Percentiles rank a stretch among this genome's conserved stretches.
These are phyloP conservation scores for Candida ovalis DNA, from an alignment of 805 yeast species.

Conservation along the genomic window DNA sequence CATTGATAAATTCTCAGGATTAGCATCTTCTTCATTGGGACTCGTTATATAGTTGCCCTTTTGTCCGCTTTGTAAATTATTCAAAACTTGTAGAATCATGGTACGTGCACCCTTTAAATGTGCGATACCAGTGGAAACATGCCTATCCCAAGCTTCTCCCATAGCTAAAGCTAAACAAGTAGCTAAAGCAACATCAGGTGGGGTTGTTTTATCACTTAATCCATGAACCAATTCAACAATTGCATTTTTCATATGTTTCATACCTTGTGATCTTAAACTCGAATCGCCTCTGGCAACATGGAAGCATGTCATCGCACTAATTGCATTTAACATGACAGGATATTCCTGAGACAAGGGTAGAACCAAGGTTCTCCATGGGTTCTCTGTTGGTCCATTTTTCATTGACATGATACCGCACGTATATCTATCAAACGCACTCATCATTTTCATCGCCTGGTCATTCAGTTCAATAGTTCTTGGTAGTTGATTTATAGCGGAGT, in stretches of 20 bases:
- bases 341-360: conserved; percentile 54
- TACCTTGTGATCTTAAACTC: conserved; percentile 45
- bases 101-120: conserved; percentile 65
- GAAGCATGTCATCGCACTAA: conserved; percentile 65
- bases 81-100: conserved; percentile 48
- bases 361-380: conserved; percentile 61
- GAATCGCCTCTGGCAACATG: conserved; percentile 49
- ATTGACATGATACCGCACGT: conserved; percentile 57
- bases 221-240: conserved; percentile 59
- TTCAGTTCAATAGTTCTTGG: conserved; percentile 25
- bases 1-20: neutral
- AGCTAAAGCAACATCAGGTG: conserved; percentile 63
- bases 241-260: conserved; percentile 55
- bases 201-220: conserved; percentile 40
- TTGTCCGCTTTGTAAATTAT: conserved; percentile 17
- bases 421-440: conserved; percentile 39
- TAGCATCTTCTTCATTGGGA: neutral
- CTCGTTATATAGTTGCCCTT: conserved; percentile 9
- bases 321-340: conserved; percentile 56
- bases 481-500: conserved; percentile 7
- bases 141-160: conserved; percentile 68
- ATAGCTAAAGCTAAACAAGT: conserved; percentile 61
- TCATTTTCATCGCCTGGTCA: conserved; percentile 28
- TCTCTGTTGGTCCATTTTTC: conserved; percentile 59
- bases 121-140: conserved; percentile 62